Evolutionary conservation across 768 basidiomycete genomes (phyloP), one percentile per base, ranked within the genome.

Genomic region (Kwoniella mangroviensis): DNA sequence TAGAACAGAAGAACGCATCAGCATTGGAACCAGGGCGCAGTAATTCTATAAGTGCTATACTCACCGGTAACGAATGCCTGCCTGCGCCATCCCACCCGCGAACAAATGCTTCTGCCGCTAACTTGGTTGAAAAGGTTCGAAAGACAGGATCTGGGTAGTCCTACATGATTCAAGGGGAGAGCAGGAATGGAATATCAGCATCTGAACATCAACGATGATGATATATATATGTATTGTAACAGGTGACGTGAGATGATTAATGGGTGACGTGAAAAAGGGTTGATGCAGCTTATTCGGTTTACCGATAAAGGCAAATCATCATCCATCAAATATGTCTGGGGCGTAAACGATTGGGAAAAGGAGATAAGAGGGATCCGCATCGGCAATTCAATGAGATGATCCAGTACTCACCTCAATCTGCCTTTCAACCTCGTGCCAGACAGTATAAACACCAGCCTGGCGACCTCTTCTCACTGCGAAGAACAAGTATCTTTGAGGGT

Each of bases 101-200:
- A 13, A 81, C 73, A 68, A 70, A 83, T 0, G 82, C 80, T 60
- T 79, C 70, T 15, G 82, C 82, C 19, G 82, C 82, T 17, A 79
- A 63, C 22, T 65, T 57, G 11, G 82, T 80, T 12, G 79, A 80
- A 63, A 83, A 83, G 17, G 78, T 78, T 64, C 77, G 80, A 73
- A 70, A 76, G 13, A 70, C 43, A 1, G 78, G 75, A 21, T 65
- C 68, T 10, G 78, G 69, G 55, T 79, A 67, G n/a, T 65, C 59
- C 77, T 75, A 51, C 26, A 66, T 66, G 17, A 24, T 42, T 17
- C 12, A 17, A 49, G 5, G 40, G 12, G 19, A 45, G 13, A 22
- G n/a, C 21, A n/a, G 19, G 43, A 49, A 17, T 19, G n/a, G 41
- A 15, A 42, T 49, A 17, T 63, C 26, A 63, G 62, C 62, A 63